Base-by-base conservation (phyloP, 768 basidiomycete species). In the Solioccasus polychromus region DNA sequence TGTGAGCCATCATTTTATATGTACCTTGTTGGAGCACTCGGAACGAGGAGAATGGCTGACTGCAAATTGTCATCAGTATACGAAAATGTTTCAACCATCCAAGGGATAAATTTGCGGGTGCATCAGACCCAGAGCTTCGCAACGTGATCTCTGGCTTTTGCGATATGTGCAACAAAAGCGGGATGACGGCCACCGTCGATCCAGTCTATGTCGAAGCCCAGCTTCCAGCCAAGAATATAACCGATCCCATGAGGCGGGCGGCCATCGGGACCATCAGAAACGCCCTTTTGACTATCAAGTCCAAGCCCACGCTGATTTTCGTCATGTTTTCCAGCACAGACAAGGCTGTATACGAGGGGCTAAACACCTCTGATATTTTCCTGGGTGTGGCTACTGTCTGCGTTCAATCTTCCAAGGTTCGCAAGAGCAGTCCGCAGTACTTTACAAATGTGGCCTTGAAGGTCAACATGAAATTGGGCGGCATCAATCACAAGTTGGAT, bases 381-480 rank as follows among this genome's bases (percentile, higher is more conserved):
- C 60, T 80, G 25, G 76, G 73, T 38, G 71, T 71, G 6, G 55
- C 79, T 9, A 87, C 83, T 12, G 80, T 90, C 5, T 92, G 88
- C 52, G 85, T 85, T 11, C 88, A 88, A 45, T 70, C 80, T 2
- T 64, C 68, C 23, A 91, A 88, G 65, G 78, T 92, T 55, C 73
- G 81, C 50, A 88, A 81, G 62, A 76, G 82, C 44, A 78, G 66
- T 51, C 51, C 64, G 11, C 77, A 78, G 43, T 79, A 80, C 51
- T 75, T 68, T 48, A 78, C 78, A 35, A 79, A 78, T 41, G 76
- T 80, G 28, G 77, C 76, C 0, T 54, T 79, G 12, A 80, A 79
- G 56, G 59, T 79, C 18, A 79, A 79, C 56, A 75, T 75, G 67
- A 79, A 79, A 53, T 55, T 77, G 45, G 79, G 78, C 3, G 79